phyloP scores from a whole-genome alignment of 129 eudicot genomes.

The Saussurea involucrata region DNA sequence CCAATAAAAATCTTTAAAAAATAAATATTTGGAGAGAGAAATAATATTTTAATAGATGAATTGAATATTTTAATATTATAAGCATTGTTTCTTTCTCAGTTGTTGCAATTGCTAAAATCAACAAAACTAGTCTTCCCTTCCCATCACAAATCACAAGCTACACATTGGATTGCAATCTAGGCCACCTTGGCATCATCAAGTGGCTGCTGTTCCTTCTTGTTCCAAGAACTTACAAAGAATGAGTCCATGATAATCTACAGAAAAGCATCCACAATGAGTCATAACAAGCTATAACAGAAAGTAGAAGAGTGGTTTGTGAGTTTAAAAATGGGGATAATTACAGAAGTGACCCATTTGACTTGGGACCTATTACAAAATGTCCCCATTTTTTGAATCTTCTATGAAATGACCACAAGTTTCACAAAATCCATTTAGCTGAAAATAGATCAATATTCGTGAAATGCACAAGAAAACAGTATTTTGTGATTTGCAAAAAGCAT shows the following conservation, averaged over 20 bases:
- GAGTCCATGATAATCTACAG: constrained; percentile 87
- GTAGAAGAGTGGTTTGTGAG: neutral
- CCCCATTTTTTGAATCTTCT: neutral
- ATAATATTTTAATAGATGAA: no score
- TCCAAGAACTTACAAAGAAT: constrained; percentile 67
- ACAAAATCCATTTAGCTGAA: neutral
- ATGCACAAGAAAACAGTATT: neutral
- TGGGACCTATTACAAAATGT: neutral
- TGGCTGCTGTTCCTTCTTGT: constrained; percentile 40
- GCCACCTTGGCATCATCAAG: constrained; percentile 37
- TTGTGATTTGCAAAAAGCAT: neutral
- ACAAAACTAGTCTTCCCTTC: neutral
- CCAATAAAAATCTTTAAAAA: no score
- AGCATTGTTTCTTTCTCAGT: no score
- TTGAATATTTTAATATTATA: no score
- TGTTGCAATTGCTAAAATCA: neutral
- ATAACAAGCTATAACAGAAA: neutral
- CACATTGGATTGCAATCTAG: constrained; percentile 17
- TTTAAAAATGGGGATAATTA: neutral
- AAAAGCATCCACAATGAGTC: neutral
- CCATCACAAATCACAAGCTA: no score
- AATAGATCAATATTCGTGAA: neutral
- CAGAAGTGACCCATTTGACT: neutral
- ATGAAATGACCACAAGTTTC: neutral
- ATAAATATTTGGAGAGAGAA: no score